Percentiles rank a stretch among this genome's conserved stretches.
Conservation (phyloP, 805 yeast genomes). For the Saccharomycopsis oosterbeekiorum region DNA sequence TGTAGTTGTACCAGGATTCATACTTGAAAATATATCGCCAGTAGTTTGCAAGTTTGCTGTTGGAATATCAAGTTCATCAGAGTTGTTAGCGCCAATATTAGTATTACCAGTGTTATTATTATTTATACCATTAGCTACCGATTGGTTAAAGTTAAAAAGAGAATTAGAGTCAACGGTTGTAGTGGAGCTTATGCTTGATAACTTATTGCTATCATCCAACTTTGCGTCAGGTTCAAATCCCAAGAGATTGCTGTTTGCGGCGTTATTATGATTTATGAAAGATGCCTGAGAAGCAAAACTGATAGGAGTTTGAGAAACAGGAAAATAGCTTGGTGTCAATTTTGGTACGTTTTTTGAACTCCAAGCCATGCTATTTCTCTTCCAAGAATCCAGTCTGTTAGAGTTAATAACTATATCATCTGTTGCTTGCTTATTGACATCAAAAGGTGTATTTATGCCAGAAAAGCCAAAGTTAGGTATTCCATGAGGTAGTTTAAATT, state of each 20-base stretch:
- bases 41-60: not conserved
- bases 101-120: not conserved
- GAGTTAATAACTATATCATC: not conserved
- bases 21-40: not conserved
- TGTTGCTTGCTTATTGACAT: not conserved
- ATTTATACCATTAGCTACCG: not conserved
- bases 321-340: not conserved
- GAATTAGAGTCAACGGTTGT: not conserved
- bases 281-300: not conserved
- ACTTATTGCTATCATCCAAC: not conserved
- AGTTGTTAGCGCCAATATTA: not conserved
- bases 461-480: not conserved
- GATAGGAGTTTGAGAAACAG: not conserved
- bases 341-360: not conserved
- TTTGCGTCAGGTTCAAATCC: not conserved
- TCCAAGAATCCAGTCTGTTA: not conserved
- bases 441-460: not conserved
- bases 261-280: not conserved
- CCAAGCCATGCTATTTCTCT: no score
- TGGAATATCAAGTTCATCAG: not conserved
- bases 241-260: not conserved
- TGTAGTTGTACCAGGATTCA: slow-evolving; percentile 1
- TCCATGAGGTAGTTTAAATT: not conserved
- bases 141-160: not conserved
- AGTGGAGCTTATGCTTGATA: not conserved